Conservation (phyloP, 345 rosid genomes). For the Hibiscus trionum region DNA sequence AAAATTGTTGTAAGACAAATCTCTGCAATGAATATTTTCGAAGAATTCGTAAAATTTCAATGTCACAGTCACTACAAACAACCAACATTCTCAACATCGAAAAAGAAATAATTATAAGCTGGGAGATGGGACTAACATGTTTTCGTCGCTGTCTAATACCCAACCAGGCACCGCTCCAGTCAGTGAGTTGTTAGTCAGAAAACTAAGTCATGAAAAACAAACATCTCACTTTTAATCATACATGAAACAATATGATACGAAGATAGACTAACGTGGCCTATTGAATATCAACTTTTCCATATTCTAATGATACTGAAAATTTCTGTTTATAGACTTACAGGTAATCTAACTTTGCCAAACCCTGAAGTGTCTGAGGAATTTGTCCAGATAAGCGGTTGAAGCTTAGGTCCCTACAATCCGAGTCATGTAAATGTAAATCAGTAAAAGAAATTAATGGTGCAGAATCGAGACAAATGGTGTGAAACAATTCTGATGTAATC, state of each 20-base stretch:
- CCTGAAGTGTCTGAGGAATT: slow-evolving; percentile 33
- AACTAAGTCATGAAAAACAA: slow-evolving; percentile 34
- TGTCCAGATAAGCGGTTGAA: slow-evolving; percentile 54
- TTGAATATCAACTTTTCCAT: not conserved
- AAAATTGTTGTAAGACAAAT: slow-evolving; percentile 82
- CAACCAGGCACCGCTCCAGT: slow-evolving; percentile 55
- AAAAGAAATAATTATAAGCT: not conserved
- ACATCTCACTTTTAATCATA: not conserved
- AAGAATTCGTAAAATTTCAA: not conserved
- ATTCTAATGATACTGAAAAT: not conserved
- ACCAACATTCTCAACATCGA: not conserved
- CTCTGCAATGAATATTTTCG: slow-evolving; percentile 34
- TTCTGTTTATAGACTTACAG: slow-evolving; percentile 37
- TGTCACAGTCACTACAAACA: not conserved
- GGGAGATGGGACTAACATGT: slow-evolving; percentile 36
- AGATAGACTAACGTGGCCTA: not conserved
- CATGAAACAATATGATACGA: not conserved
- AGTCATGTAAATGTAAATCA: not conserved
- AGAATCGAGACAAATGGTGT: not conserved
- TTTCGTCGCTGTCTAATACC: slow-evolving; percentile 20
- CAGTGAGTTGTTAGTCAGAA: slow-evolving; percentile 62
- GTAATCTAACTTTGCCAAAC: not conserved
- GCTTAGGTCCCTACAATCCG: slow-evolving; percentile 63
- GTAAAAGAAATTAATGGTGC: not conserved
- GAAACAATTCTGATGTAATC: not conserved